Evolutionary conservation across 2,329 filamentous ascomycete genomes (phyloP), one percentile per base, ranked within the genome.

Genomic region (Apiospora marii): DNA sequence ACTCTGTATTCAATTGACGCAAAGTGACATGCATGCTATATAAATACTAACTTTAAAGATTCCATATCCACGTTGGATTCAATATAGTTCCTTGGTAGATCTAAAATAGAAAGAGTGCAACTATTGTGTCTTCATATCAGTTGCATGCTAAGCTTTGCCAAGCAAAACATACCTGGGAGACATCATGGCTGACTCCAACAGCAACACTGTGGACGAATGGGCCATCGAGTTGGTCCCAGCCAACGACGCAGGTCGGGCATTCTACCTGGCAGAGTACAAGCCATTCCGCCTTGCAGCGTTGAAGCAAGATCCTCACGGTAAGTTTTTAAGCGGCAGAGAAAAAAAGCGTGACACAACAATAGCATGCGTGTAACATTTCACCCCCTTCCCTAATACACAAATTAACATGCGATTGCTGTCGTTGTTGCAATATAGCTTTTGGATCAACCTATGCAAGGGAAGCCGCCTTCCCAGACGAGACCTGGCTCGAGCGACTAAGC

Each of bases 361-460:
- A 24, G 24, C 16, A 24, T 53, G 14, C 49, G 30, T 30, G 27
- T 7, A 53, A 30, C 24, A 10, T 1, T 4, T 27, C n/a, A n/a
- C n/a, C n/a, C n/a, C n/a, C n/a, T n/a, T n/a, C n/a, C n/a, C n/a
- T 27, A 1, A 14, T 13, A 27, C 24, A 37, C 37, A 4, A 53
- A 53, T 44, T 43, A 13, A 69, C 22, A 30, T 67, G 64, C 37
- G 14, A 24, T 16, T 44, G 34, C 3, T 64, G 13, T 14, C 13
- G 37, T 34, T 10, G 7, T 14, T 64, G 58, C 6, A 27, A 43
- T 43, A 10, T 78, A 79, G 79, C 81, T 27, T 85, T 84, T 73
- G 80, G 80, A 4, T 84, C 84, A 27, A 84, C 78, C 4, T 81
- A 83, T 71, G 79, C 76, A 41, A 77, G 81, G 70, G 83, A 84